Base-by-base conservation (phyloP, 805 yeast species). In the Kluyveromyces wickerhamii region DNA sequence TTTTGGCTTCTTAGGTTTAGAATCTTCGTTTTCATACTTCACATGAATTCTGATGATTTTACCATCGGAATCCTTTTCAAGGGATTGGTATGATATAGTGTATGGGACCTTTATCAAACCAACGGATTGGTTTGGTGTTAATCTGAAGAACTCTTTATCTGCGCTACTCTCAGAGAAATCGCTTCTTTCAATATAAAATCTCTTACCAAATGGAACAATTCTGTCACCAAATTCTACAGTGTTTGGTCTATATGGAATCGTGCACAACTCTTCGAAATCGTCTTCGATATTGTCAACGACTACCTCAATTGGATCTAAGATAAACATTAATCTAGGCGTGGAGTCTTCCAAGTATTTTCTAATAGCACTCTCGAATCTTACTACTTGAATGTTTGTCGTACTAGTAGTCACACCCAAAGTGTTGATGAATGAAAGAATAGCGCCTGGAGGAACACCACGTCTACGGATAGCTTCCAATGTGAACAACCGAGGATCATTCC, bases 401-500 rank as follows among this genome's bases (percentile, higher is more conserved):
- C 89, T 71, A 2, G 97, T 92, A 27, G 98, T 92, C 37, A 92
- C 98, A 53, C 99, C 99, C 48, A 92, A 72, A 29, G 96, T 89
- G 59, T 88, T 85, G 53, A 92, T 83, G 59, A 92, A 92, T 21
- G 87, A 74, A 56, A 92, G 70, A 57, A 92, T 85, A 19, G 97
- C 96, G 29, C 97, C 96, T 9, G 99, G 98, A 47, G 99, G 99
- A 7, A 92, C 79, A 66, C 99, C 99, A 57, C 99, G 84, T 59
- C 99, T 82, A 57, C 86, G 80, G 41, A 92, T 77, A 34, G 92
- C 95, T 49, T 87, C 98, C 49, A 92, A 72, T 4, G 99, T 92
- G 62, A 78, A 92, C 57, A 92, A 70, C 54, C 99, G 75, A 51
- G 99, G 98, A 62, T 92, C 98, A 61, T 92, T 94, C 99, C 99